These are phyloP conservation scores for Cyclotella distinguenda DNA, from an alignment of 108 stramenopile genomes.

Conservation along the genomic window DNA sequence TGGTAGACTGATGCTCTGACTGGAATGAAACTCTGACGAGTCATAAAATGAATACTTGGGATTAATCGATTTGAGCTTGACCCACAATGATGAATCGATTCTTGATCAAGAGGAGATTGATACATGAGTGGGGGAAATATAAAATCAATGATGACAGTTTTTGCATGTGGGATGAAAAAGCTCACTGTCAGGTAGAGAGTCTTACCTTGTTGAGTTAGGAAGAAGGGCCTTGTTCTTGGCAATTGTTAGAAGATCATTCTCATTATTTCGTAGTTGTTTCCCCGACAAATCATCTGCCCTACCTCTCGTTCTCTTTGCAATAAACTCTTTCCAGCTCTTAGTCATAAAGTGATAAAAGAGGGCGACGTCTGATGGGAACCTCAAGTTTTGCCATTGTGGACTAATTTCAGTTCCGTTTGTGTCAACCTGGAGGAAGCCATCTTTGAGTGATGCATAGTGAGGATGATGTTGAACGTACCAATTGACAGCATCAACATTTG, in stretches of 20 bases:
- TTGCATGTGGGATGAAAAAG: too few relatives aligned
- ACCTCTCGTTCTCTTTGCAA: too few relatives aligned
- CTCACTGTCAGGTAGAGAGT: too few relatives aligned
- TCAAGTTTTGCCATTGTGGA: neutral
- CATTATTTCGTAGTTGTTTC: neutral
- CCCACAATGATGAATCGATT: slow-evolving; percentile 14
- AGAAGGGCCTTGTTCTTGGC: slow-evolving; percentile 3
- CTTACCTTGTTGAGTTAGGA: slow-evolving; percentile 9
- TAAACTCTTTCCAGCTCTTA: slow-evolving; percentile 9
- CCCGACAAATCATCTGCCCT: slow-evolving; percentile 11
- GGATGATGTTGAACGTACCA: slow-evolving; percentile 1
- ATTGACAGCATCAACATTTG: slow-evolving; percentile 7
- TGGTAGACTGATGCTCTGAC: neutral
- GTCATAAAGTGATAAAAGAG: slow-evolving; percentile 19
- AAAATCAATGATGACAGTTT: too few relatives aligned
- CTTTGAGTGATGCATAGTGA: slow-evolving; percentile 5
- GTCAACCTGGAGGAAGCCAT: slow-evolving; percentile 7
- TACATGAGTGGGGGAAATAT: too few relatives aligned
- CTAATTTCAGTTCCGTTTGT: slow-evolving; percentile 10
- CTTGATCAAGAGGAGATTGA: too few relatives aligned
- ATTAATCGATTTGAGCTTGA: slow-evolving; percentile 10
- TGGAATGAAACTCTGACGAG: neutral
- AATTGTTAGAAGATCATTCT: neutral
- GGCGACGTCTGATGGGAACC: slow-evolving; percentile 22
- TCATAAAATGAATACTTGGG: slow-evolving; percentile 15